Evolutionary conservation across 305 asterid species (phyloP).

Genomic region (Fraxinus albicans): DNA sequence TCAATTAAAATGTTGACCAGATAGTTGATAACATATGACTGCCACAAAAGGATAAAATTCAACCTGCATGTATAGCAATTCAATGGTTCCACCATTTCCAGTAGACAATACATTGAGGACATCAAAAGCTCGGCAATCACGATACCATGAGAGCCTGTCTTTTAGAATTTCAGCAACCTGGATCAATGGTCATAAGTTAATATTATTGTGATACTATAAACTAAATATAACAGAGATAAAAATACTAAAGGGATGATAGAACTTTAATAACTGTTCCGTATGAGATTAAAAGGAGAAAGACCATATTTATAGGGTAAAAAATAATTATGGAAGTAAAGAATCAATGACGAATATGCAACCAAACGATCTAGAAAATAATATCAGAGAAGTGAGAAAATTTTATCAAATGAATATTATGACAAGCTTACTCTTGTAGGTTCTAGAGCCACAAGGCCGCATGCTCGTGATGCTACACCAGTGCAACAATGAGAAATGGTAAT

Average conservation of each 20-base stretch:
- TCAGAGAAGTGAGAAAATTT: neutral
- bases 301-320: neutral
- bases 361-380: neutral
- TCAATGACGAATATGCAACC: neutral
- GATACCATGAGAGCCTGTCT: slow-evolving; percentile 93
- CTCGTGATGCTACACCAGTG: slow-evolving; percentile 86
- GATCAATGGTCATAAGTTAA: neutral
- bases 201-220: neutral
- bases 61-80: slow-evolving; percentile 94
- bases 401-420: neutral
- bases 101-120: slow-evolving; percentile 86
- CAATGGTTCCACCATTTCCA: slow-evolving; percentile 89
- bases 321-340: neutral
- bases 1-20: neutral
- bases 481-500: slow-evolving; percentile 49
- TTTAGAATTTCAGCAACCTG: slow-evolving; percentile 96
- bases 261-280: neutral
- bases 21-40: neutral
- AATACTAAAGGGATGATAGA: neutral
- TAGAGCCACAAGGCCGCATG: slow-evolving; percentile 93
- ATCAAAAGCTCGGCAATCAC: slow-evolving; percentile 90
- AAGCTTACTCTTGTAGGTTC: slow-evolving; percentile 85
- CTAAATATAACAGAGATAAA: neutral
- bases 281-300: neutral
- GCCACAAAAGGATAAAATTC: neutral